These are phyloP conservation scores for Fusarium nematophilum DNA, from an alignment of 2,329 filamentous ascomycete species.

Conservation along the genomic window DNA sequence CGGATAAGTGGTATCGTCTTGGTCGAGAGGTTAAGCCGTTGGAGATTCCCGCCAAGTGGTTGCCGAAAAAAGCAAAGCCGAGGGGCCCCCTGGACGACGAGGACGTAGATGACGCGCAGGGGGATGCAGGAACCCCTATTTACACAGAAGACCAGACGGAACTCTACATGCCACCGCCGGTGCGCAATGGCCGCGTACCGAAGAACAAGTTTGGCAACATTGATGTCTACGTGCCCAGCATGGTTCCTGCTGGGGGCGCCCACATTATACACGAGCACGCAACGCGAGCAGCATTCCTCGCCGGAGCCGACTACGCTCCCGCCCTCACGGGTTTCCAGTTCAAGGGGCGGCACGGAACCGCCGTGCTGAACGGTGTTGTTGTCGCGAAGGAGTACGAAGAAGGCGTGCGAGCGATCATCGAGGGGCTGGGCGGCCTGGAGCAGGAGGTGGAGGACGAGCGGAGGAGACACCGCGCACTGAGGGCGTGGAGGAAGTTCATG, in stretches of 20 bases:
- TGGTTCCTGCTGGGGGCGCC: slow-evolving; percentile 85
- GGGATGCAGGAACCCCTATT: slow-evolving; percentile 63
- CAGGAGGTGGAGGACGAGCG: slow-evolving; percentile 74
- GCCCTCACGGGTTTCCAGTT: slow-evolving; percentile 93
- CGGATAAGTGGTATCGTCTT: slow-evolving; percentile 90
- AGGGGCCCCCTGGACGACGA: slow-evolving; percentile 43
- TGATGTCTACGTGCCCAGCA: slow-evolving; percentile 90
- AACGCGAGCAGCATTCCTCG: slow-evolving; percentile 75
- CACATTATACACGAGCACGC: slow-evolving; percentile 74
- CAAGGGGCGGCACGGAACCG: slow-evolving; percentile 85
- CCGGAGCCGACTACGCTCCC: slow-evolving; percentile 88
- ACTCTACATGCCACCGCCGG: slow-evolving; percentile 79
- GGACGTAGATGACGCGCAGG: slow-evolving; percentile 44
- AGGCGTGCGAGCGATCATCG: slow-evolving; percentile 76
- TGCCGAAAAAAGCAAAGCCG: slow-evolving; percentile 61
- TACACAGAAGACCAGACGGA: slow-evolving; percentile 75
- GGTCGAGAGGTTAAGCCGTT: slow-evolving; percentile 82
- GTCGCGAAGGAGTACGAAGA: slow-evolving; percentile 78
- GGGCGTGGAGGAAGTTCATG: slow-evolving; percentile 76
- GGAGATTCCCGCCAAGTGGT: slow-evolving; percentile 85
- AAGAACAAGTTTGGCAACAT: slow-evolving; percentile 96
- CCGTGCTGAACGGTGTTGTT: slow-evolving; percentile 81
- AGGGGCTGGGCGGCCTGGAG: slow-evolving; percentile 73
- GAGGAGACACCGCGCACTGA: slow-evolving; percentile 77
- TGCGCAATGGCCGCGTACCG: slow-evolving; percentile 80